phyloP scores from a whole-genome alignment of 2,329 filamentous ascomycete genomes.

The Hyphodiscus sp. region DNA sequence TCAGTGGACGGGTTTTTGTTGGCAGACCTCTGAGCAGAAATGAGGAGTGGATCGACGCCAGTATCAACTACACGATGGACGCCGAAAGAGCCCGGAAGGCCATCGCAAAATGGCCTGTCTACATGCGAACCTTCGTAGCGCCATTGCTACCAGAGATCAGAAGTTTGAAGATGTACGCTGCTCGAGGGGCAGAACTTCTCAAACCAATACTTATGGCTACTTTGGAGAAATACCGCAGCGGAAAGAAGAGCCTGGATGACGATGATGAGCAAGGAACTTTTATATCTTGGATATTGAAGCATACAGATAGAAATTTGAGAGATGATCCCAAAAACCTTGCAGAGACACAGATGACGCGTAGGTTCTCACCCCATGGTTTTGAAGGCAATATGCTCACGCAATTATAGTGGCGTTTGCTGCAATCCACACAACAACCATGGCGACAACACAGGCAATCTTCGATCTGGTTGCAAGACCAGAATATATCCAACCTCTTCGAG shows the following conservation, averaged over 20 bases:
- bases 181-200: neutral
- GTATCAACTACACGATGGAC: conserved; percentile 15
- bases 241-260: neutral
- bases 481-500: conserved; percentile 26
- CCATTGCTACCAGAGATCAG: neutral
- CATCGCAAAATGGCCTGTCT: neutral
- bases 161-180: neutral
- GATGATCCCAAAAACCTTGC: neutral
- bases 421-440: conserved; percentile 45
- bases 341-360: neutral
- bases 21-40: conserved; percentile 20
- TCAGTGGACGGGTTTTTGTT: conserved; percentile 31
- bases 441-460: conserved; percentile 43
- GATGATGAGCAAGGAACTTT: neutral
- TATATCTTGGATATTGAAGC: neutral
- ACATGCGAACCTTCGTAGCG: neutral
- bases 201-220: neutral
- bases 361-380: too few relatives aligned
- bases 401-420: conserved; percentile 30
- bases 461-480: conserved; percentile 45
- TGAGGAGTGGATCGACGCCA: conserved; percentile 21
- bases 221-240: neutral
- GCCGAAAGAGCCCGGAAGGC: neutral
- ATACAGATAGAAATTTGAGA: neutral
- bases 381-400: neutral